phyloP scores from a whole-genome alignment of 2,329 filamentous ascomycete species.

The Neodidymelliopsis sp. region DNA sequence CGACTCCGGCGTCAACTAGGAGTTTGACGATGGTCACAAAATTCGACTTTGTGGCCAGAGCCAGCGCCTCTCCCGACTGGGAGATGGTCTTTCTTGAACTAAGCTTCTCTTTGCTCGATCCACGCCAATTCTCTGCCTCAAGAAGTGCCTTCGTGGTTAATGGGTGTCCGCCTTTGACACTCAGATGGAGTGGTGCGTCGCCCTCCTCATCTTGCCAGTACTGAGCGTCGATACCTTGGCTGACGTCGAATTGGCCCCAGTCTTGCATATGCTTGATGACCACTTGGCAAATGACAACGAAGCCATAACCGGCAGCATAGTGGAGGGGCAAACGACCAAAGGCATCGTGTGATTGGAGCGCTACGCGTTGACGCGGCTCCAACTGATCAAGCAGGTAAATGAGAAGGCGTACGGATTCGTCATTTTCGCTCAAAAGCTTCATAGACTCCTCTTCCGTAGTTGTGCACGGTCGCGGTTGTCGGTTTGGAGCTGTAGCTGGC shows the following conservation, averaged over 20 bases:
- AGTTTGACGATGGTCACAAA: slow-evolving; percentile 84
- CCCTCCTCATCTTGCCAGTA: slow-evolving; percentile 94
- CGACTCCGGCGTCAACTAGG: slow-evolving; percentile 86
- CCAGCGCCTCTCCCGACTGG: slow-evolving; percentile 86
- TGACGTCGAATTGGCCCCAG: slow-evolving; percentile 86
- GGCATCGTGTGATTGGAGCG: slow-evolving; percentile 74
- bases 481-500: slow-evolving; percentile 73
- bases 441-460: slow-evolving; percentile 70
- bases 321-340: slow-evolving; percentile 88
- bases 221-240: slow-evolving; percentile 83
- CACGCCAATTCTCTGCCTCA: slow-evolving; percentile 79
- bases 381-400: slow-evolving; percentile 72
- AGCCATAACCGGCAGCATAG: slow-evolving; percentile 93
- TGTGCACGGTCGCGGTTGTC: slow-evolving; percentile 67
- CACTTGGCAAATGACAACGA: slow-evolving; percentile 86
- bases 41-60: slow-evolving; percentile 87
- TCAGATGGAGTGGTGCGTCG: slow-evolving; percentile 87
- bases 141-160: slow-evolving; percentile 84
- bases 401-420: slow-evolving; percentile 77
- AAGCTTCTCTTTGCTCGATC: slow-evolving; percentile 66
- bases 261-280: slow-evolving; percentile 88
- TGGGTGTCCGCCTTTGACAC: slow-evolving; percentile 89
- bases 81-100: slow-evolving; percentile 73
- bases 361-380: slow-evolving; percentile 69
- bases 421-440: slow-evolving; percentile 70